Conservation (phyloP, 495 filamentous ascomycete species). For the Penicillium tannophilum region DNA sequence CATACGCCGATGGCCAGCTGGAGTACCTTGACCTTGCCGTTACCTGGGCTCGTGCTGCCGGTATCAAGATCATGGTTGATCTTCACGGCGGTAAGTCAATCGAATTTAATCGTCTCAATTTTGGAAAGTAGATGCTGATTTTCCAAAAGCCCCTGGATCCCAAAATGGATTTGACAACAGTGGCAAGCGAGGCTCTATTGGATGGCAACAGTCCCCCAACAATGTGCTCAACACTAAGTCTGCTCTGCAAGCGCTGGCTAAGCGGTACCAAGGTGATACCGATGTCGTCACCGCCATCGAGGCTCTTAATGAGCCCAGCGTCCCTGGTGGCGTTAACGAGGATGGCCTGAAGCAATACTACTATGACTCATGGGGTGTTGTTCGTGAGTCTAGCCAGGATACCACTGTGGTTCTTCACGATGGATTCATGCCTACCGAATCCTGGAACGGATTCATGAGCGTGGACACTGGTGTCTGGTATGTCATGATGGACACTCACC, state of each 20-base stretch:
- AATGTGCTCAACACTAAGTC: conserved; percentile 58
- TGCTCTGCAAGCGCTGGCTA: conserved; percentile 59
- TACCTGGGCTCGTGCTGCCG: conserved; percentile 63
- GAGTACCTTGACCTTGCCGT: conserved; percentile 66
- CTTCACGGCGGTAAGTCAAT: conserved; percentile 63
- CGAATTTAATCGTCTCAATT: background rate
- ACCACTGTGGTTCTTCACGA: conserved; percentile 67
- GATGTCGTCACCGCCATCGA: conserved; percentile 72
- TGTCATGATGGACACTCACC: conserved; percentile 69
- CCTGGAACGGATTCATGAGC: conserved; percentile 75
- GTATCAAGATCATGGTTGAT: conserved; percentile 70
- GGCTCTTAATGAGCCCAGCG: conserved; percentile 69
- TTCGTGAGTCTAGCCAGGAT: conserved; percentile 52
- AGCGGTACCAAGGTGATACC: conserved; percentile 58
- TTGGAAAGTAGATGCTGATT: background rate
- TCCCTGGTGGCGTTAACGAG: conserved; percentile 57
- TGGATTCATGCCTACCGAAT: conserved; percentile 61
- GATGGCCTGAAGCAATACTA: conserved; percentile 62
- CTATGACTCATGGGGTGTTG: conserved; percentile 58
- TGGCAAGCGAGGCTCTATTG: conserved; percentile 63
- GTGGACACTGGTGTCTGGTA: conserved; percentile 52
- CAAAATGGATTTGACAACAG: conserved; percentile 86
- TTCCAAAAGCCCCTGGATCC: conserved; percentile 61
- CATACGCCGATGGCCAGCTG: conserved; percentile 74
- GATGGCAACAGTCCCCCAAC: conserved; percentile 59